Evolutionary conservation across 805 yeast species (phyloP), one percentile per base, ranked within the genome.

Genomic region (Dipodascopsis uninucleata): DNA sequence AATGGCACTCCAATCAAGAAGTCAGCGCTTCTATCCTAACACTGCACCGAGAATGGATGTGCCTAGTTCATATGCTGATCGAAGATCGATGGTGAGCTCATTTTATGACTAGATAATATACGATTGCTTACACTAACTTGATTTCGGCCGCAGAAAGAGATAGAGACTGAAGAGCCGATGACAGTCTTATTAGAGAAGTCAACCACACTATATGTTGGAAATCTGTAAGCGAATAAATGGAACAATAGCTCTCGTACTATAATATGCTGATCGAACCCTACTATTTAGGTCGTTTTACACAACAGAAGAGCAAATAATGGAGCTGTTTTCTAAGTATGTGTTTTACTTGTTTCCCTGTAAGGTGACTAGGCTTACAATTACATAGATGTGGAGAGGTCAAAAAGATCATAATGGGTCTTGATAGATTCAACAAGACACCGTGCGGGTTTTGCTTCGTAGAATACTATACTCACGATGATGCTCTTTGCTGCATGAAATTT

Each of bases 361-460:
- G 36, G 18, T 38, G 10, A 36, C 12, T 10, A 7, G 18, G 17
- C 16, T 28, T 20, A 5, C 39, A 10, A 9, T 20, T 18, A 25
- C 6, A 28, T 43, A 53, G 53, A 44, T 65, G 58, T 20, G 97
- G 97, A 1, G 71, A 77, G 12, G 80, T 90, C 31, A 78, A 78
- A 54, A 74, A 82, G 59, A 85, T 89, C 32, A 80, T 90, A 40
- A 93, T 93, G 97, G 98, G 98, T 0, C 74, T 93, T 28, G 97
- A 93, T 63, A 75, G 96, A 54, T 81, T 82, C 62, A 83, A 85
- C 55, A 79, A 82, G 58, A 89, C 96, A 1, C 98, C 98, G 1
- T 89, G 97, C 62, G 97, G 98, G 14, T 90, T 93, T 64, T 89
- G 97, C 62, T 93, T 93, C 62, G 88, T 93, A 31, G 82, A 87